Conservation (phyloP, 768 basidiomycete species). For the Ramaria rubella region DNA sequence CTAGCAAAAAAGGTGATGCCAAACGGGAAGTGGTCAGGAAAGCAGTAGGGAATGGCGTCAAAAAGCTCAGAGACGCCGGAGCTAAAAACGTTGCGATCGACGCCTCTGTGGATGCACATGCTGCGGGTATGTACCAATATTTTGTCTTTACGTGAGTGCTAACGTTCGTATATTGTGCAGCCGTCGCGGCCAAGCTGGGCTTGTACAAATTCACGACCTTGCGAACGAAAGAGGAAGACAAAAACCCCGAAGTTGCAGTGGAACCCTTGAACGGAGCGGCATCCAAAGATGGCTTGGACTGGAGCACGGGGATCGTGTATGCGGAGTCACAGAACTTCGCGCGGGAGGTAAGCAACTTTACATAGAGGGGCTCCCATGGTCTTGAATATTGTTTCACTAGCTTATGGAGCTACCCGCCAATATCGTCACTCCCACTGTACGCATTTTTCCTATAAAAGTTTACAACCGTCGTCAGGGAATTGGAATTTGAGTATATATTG, state of each 20-base stretch:
- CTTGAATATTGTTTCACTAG: constrained; percentile 28
- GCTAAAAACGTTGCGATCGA: constrained; percentile 57
- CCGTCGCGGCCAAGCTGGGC: constrained; percentile 73
- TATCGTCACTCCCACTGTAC: constrained; percentile 75
- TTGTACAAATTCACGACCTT: constrained; percentile 65
- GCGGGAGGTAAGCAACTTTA: constrained; percentile 47
- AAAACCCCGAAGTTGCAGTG: constrained; percentile 39
- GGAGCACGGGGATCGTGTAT: constrained; percentile 69
- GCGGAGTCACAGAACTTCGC: constrained; percentile 76
- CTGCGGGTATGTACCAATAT: constrained; percentile 52
- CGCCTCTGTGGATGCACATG: constrained; percentile 62
- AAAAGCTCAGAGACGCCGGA: constrained; percentile 38
- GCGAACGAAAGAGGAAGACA: constrained; percentile 65
- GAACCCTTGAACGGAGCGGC: constrained; percentile 44
- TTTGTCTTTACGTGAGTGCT: neutral
- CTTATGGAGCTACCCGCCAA: constrained; percentile 84
- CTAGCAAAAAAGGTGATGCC: constrained; percentile 35
- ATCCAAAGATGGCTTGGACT: constrained; percentile 41
- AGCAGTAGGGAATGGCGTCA: constrained; percentile 66
- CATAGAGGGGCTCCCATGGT: neutral
- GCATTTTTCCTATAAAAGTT: constrained; percentile 18
- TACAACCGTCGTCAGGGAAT: too few species aligned
- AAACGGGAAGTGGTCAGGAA: constrained; percentile 64
- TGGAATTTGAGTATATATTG: too few species aligned
- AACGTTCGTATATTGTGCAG: constrained; percentile 21